phyloP scores from a whole-genome alignment of 371 early-diverging fungal genomes.

The Zopfochytrium polystomum region DNA sequence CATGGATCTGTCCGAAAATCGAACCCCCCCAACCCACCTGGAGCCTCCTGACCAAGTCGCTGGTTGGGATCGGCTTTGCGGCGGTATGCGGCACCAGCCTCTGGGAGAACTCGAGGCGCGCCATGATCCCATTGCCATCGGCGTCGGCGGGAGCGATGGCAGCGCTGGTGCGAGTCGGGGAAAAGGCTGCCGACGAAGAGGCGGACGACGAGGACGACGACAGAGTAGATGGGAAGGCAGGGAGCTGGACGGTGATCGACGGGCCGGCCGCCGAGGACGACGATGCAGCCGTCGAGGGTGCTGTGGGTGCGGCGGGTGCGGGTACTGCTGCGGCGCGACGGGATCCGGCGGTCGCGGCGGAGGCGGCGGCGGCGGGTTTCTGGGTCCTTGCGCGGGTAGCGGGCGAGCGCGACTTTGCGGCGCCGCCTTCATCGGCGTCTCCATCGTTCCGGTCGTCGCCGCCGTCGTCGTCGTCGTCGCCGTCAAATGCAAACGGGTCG shows the following conservation, averaged over 20 bases:
- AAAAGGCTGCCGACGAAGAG: too few relatives aligned
- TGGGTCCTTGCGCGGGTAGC: background rate
- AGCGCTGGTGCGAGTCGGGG: too few relatives aligned
- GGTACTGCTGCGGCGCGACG: too few relatives aligned
- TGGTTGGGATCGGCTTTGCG: conserved; percentile 19
- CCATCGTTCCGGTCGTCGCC: background rate
- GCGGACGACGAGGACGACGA: too few relatives aligned
- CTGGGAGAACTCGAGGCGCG: background rate
- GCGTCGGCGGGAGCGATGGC: too few relatives aligned
- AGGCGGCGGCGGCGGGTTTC: background rate
- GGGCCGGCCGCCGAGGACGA: too few relatives aligned
- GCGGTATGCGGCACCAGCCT: conserved; percentile 9
- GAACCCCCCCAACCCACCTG: conserved; percentile 18
- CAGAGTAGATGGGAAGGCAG: too few relatives aligned
- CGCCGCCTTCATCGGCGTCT: background rate
- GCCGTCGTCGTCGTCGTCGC: background rate
- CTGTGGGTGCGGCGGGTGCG: too few relatives aligned
- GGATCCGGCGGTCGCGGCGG: background rate
- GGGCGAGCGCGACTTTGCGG: background rate
- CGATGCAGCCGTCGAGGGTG: too few relatives aligned
- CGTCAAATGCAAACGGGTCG: too few relatives aligned
- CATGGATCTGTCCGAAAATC: background rate
- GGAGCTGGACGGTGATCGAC: too few relatives aligned
- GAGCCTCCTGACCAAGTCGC: conserved; percentile 28
- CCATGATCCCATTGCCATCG: background rate